Percentiles rank a stretch among this genome's conserved stretches.
phyloP scores from a whole-genome alignment of 805 yeast genomes.

The Phaffomyces antillensis region DNA sequence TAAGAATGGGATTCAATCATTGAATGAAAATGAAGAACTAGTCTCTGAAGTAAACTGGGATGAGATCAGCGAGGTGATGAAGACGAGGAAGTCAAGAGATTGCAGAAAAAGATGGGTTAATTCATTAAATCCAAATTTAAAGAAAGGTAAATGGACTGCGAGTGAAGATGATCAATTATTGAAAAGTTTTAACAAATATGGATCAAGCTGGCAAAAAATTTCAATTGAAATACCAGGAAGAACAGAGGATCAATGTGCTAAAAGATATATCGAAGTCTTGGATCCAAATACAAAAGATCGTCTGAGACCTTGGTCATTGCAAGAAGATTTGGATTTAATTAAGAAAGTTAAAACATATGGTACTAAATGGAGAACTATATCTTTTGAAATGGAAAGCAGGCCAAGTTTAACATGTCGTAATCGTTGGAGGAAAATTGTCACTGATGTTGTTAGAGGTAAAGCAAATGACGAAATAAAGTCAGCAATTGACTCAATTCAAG shows the following conservation, averaged over 20 bases:
- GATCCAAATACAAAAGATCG: slow-evolving; percentile 77
- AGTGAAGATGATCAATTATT: slow-evolving; percentile 67
- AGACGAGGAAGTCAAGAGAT: slow-evolving; percentile 65
- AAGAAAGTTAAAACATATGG: slow-evolving; percentile 64
- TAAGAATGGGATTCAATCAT: slow-evolving; percentile 26
- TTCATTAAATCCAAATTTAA: slow-evolving; percentile 74
- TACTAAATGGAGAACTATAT: slow-evolving; percentile 83
- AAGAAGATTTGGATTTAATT: slow-evolving; percentile 70
- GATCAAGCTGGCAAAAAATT: slow-evolving; percentile 83
- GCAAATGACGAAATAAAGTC: slow-evolving; percentile 47
- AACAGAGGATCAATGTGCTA: slow-evolving; percentile 93
- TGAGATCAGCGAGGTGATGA: slow-evolving; percentile 38
- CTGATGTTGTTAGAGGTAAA: slow-evolving; percentile 62
- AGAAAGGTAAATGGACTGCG: slow-evolving; percentile 81
- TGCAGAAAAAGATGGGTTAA: slow-evolving; percentile 85
- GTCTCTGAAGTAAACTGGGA: slow-evolving; percentile 52
- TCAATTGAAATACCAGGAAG: slow-evolving; percentile 72
- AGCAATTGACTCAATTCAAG: slow-evolving; percentile 51
- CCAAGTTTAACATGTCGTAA: slow-evolving; percentile 89
- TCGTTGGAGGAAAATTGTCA: slow-evolving; percentile 83
- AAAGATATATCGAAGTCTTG: slow-evolving; percentile 79
- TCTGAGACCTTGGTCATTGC: slow-evolving; percentile 69
- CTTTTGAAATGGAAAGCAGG: slow-evolving; percentile 63
- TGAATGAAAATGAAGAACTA: slow-evolving; percentile 23
- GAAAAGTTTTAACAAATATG: slow-evolving; percentile 58